phyloP scores from a whole-genome alignment of 139 green algal species.

The Yamagishiella unicocca region DNA sequence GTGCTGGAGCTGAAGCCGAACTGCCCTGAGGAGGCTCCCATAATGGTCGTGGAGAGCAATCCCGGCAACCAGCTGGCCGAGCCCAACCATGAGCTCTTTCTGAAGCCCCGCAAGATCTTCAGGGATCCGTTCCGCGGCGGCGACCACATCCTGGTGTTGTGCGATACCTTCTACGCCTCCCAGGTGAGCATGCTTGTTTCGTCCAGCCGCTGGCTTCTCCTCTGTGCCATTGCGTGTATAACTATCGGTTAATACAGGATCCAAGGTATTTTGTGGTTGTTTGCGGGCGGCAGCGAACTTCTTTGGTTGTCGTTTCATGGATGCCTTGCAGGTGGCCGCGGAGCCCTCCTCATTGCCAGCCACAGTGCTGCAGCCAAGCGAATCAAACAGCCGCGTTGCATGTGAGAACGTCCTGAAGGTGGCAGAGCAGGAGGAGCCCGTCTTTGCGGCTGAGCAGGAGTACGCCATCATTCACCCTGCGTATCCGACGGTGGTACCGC shows the following conservation, averaged over 20 bases:
- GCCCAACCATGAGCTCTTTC: constrained; percentile 56
- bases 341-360: neutral
- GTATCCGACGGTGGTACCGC: constrained; percentile 16
- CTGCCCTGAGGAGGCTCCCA: constrained; percentile 48
- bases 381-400: constrained; percentile 70
- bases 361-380: constrained; percentile 52
- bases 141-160: constrained; percentile 83
- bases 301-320: too few relatives aligned
- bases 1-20: constrained; percentile 47
- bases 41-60: constrained; percentile 51
- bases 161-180: constrained; percentile 71
- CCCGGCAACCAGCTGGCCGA: constrained; percentile 36
- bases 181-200: neutral
- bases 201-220: too few relatives aligned
- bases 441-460: constrained; percentile 81
- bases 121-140: constrained; percentile 77
- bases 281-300: too few relatives aligned
- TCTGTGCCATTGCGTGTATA: too few relatives aligned
- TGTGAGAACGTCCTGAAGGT: constrained; percentile 57
- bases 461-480: constrained; percentile 76
- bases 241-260: too few relatives aligned
- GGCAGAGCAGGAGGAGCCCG: constrained; percentile 45
- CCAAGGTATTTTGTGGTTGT: too few relatives aligned
- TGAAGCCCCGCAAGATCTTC: constrained; percentile 76
- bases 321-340: constrained; percentile 18